Base-by-base conservation (phyloP, 2,329 filamentous ascomycete genomes). In the Sclerotinia glacialis region DNA sequence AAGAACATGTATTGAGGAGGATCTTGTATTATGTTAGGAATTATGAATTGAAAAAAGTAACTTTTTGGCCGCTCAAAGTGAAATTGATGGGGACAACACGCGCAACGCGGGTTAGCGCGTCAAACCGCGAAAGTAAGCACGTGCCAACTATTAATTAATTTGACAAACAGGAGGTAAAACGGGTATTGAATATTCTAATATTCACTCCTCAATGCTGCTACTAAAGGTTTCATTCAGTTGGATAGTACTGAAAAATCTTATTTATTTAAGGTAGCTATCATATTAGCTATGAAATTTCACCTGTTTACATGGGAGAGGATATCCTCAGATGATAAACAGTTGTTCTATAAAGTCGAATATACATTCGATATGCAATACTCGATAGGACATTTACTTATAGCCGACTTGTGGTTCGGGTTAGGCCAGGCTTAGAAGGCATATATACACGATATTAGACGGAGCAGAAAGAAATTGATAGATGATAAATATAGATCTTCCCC, bases 51-150 rank as follows among this genome's bases (percentile, higher is more conserved):
- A 34, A 49, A 60, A 47, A 49, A 60, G 44, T 12, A 60, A 37
- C 16, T 49, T 26, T 60, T 47, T n/a, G n/a, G 55, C 9, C 31
- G 44, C 46, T 49, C 58, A 26, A 21, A 12, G 14, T 61, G 58
- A 49, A 49, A 61, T 31, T 11, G 14, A 18, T 23, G 34, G 28
- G 26, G 7, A 49, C 28, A 23, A 60, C 28, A 40, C 37, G 37
- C 37, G 37, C 12, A 40, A 47, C 58, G 44, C 58, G 44, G n/a
- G 16, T 37, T 61, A 21, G 31, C 58, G 58, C 58, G 58, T 49
- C n/a, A 49, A 61, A 61, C n/a, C 58, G 58, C 58, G 44, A 61
- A 26, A 50, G n/a, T 26, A 26, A 40, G 44, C 58, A 60, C 58
- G 44, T 37, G 28, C 42, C 42, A 49, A 59, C 16, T 21, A 16